Base-by-base conservation (phyloP, 768 basidiomycete species). In the Goffeauzyma gilvescens region DNA sequence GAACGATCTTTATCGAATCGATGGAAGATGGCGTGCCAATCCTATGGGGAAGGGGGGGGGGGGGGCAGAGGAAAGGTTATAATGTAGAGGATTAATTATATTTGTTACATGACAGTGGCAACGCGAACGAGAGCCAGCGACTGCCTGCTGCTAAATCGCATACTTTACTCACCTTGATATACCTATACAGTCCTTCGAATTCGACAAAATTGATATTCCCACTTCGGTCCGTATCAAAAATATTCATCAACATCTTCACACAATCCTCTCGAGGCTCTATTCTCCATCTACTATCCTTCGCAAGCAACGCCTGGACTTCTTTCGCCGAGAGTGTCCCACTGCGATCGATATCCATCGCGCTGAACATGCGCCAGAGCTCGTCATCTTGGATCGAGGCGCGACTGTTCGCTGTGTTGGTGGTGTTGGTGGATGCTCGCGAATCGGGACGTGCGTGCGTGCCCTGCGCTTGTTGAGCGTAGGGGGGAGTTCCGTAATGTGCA, bases 181-280 rank as follows among this genome's bases (percentile, higher is more conserved):
- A 63, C 14, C 56, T 35, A 23, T 57, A 63, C 23, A 63, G 39
- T 2, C 62, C 62, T 37, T 63, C 62, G 46, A 63, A 63, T 40
- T 63, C 62, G 49, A 50, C 45, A 40, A 57, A 59, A 35, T 59
- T 63, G 55, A 61, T 59, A 24, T 50, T 45, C 13, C 62, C 62
- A 44, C 55, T 57, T 17, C 54, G 38, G 44, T 63, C 62, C 18
- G 59, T 63, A 27, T 63, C 62, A 40, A 63, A 63, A 41, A 63
- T 63, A 37, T 60, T 57, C 59, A 47, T 45, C 42, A 63, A 56
- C 62, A 63, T 63, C 53, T 63, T 63, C 23, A 63, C 62, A 33
- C 58, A 59, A 43, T 63, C 62, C 38, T 63, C 62, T 38, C 59
- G 52, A n/a, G 62, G 55, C 30, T 59, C 56, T 50, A 63, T 63